These are phyloP conservation scores for Irpex lacteus DNA, from an alignment of 1,284 basidiomycete genomes.

Conservation along the genomic window DNA sequence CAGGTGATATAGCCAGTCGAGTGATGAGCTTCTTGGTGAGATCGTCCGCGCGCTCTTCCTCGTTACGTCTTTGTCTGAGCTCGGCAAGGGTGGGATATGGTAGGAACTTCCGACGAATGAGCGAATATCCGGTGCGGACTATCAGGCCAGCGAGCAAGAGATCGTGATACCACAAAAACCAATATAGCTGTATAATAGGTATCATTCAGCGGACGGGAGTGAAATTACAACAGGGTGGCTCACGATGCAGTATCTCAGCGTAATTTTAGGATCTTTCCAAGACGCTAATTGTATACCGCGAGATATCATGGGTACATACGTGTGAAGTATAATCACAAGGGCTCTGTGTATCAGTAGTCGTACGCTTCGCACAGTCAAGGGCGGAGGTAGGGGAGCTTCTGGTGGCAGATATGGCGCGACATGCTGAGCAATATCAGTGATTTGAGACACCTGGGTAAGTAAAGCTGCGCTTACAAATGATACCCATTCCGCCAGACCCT, in stretches of 20 bases:
- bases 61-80: slow-evolving; percentile 46
- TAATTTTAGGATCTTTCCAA: slow-evolving; percentile 50
- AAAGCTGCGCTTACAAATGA: slow-evolving; percentile 6
- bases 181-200: slow-evolving; percentile 44
- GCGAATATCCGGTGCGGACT: slow-evolving; percentile 43
- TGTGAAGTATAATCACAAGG: slow-evolving; percentile 49
- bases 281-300: slow-evolving; percentile 44
- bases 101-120: slow-evolving; percentile 47
- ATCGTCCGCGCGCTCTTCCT: slow-evolving; percentile 46
- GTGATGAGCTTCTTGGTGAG: slow-evolving; percentile 50
- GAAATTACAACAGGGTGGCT: slow-evolving; percentile 36
- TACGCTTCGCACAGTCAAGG: slow-evolving; percentile 53
- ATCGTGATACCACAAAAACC: slow-evolving; percentile 62
- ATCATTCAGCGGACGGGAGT: background rate
- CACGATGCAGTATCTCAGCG: slow-evolving; percentile 41
- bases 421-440: slow-evolving; percentile 20
- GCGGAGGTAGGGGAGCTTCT: slow-evolving; percentile 32
- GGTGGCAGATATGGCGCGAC: slow-evolving; percentile 41
- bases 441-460: background rate
- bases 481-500: slow-evolving; percentile 11
- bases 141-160: slow-evolving; percentile 51
- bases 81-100: slow-evolving; percentile 55
- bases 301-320: slow-evolving; percentile 44
- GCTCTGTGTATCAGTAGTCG: slow-evolving; percentile 51
- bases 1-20: slow-evolving; percentile 43